Conservation (phyloP, 2,329 filamentous ascomycete species). For the Arachnomyces sp. region DNA sequence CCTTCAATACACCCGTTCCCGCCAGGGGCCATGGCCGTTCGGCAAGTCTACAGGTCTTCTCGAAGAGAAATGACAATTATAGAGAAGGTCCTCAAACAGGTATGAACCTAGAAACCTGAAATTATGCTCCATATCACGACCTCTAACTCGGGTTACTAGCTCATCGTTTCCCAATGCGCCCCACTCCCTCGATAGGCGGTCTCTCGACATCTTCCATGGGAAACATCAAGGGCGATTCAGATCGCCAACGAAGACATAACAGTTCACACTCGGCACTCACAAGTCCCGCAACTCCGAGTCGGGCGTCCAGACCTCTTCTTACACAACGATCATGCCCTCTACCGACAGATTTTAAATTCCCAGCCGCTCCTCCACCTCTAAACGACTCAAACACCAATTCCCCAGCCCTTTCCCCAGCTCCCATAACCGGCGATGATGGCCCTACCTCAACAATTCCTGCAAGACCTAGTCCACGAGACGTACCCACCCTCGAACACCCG, state of each 20-base stretch:
- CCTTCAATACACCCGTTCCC: conserved; percentile 40
- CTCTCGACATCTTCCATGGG: conserved; percentile 21
- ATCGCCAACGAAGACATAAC: conserved; percentile 21
- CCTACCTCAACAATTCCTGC: conserved; percentile 9
- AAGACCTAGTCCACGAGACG: conserved; percentile 19
- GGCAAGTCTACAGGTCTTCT: conserved; percentile 69
- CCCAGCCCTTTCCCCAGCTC: conserved; percentile 22
- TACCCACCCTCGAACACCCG: conserved; percentile 19
- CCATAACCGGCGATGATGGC: conserved; percentile 21
- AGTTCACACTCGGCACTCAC: conserved; percentile 18
- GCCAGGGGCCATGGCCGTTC: conserved; percentile 65
- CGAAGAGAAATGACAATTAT: conserved; percentile 39
- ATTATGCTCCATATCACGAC: neutral
- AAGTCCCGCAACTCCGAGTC: conserved; percentile 29
- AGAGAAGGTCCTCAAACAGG: conserved; percentile 34
- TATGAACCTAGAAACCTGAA: conserved; percentile 15
- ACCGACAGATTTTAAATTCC: conserved; percentile 50
- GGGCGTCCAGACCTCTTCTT: conserved; percentile 27
- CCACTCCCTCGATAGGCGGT: conserved; percentile 23
- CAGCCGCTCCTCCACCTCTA: conserved; percentile 34
- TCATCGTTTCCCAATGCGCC: conserved; percentile 28
- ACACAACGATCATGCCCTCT: conserved; percentile 25
- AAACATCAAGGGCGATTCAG: conserved; percentile 27
- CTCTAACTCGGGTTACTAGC: conserved; percentile 13
- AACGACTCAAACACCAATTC: conserved; percentile 18